Base-by-base conservation (phyloP, 306 rosid genomes). In the Lupinus albus region DNA sequence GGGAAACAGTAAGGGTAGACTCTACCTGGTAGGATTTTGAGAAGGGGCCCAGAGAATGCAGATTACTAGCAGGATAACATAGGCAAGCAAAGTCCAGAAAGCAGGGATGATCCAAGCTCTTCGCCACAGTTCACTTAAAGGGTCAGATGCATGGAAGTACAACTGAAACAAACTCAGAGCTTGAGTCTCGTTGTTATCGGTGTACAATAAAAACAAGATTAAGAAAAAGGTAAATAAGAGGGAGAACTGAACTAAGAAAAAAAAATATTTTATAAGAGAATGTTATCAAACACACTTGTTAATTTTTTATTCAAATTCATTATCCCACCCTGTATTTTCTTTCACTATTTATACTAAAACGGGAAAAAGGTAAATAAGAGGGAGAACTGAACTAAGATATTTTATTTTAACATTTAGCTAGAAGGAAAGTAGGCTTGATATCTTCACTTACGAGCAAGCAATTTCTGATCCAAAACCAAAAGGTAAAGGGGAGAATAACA, bases 41-140 rank as follows among this genome's bases (percentile, higher is more conserved):
- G 91, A 81, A 46, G 95, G 95, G 56, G 75, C 91, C 95, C 89
- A 88, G n/a, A 83, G 95, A 79, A 73, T 41, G 58, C 91, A 81
- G 41, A 88, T 88, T 72, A 85, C 86, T 14, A 58, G 70, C 76
- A 88, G 61, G 61, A 88, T 81, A 16, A 76, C 41, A 59, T 77
- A 88, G 2, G 91, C 87, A 74, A 85, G 80, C 83, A 85, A 57
- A 50, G 83, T 73, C 95, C 95, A 88, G 83, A 88, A 85, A 68
- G 91, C 89, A 4, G 89, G 77, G 81, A 88, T 88, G 79, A 78
- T 36, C 95, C 95, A 88, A 39, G 89, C 91, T 73, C 86, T 78
- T 78, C 46, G 84, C 95, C 95, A 85, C 59, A 85, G 75, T 67
- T 82, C 89, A 53, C 95, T 86, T 70, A 88, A 73, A 10, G 89